Percentiles rank a stretch among this genome's conserved stretches.
Conservation (phyloP, 1,139 yeast species). For the Blastobotrys ciferrii region DNA sequence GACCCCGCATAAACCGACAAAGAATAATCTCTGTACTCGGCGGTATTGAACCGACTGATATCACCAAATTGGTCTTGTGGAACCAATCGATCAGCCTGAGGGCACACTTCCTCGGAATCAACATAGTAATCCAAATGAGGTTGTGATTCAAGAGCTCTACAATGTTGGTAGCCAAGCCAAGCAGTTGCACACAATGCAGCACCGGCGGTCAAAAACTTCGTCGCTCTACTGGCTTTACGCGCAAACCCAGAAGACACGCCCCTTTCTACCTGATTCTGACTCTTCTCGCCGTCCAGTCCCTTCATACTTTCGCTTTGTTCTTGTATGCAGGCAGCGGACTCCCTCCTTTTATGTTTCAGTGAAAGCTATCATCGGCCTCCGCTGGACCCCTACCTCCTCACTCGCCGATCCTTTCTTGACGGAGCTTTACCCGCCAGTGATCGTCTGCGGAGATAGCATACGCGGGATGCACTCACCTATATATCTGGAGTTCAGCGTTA, state of each 20-base stretch:
- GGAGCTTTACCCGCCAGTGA: background rate
- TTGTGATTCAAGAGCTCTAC: slow-evolving; percentile 25
- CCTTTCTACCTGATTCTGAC: background rate
- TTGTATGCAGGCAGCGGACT: background rate
- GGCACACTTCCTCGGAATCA: slow-evolving; percentile 13
- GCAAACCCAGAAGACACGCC: background rate
- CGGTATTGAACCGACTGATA: slow-evolving; percentile 17
- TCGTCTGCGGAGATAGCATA: background rate
- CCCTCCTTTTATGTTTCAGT: background rate
- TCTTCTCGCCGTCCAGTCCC: background rate
- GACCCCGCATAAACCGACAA: slow-evolving; percentile 43
- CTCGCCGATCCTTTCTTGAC: background rate
- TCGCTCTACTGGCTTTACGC: background rate
- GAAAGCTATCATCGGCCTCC: slow-evolving; percentile 7
- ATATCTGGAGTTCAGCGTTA: too few species aligned
- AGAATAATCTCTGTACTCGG: slow-evolving; percentile 22
- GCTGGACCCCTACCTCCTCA: background rate
- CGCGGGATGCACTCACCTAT: too few species aligned
- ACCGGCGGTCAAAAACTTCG: slow-evolving; percentile 12
- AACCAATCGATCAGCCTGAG: slow-evolving; percentile 23
- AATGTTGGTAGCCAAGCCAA: slow-evolving; percentile 26
- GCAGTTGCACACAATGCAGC: slow-evolving; percentile 18
- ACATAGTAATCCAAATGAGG: slow-evolving; percentile 16
- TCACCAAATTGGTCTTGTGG: slow-evolving; percentile 16
- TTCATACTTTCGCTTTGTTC: slow-evolving; percentile 2